Evolutionary conservation across 108 stramenopile genomes (phyloP).

Genomic region (Cyclostephanos invisitatus): DNA sequence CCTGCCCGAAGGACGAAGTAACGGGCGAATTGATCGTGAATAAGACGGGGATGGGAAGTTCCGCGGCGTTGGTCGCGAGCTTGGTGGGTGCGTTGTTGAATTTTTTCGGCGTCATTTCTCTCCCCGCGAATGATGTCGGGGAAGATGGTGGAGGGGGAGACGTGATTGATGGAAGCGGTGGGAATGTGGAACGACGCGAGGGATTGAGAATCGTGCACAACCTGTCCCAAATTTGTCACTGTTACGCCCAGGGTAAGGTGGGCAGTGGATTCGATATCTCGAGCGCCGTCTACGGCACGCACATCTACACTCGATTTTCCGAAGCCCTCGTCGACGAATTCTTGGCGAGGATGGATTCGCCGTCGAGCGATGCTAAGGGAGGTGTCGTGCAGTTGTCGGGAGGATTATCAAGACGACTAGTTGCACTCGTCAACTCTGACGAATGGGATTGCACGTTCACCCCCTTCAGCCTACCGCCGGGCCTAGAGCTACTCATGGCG

Average conservation of each 20-base stretch:
- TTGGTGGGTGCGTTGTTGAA: conserved; percentile 77
- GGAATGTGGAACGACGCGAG: conserved; percentile 10
- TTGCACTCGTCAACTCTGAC: conserved; percentile 30
- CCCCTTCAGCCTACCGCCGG: conserved; percentile 62
- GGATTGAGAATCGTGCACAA: conserved; percentile 72
- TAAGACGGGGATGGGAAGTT: conserved; percentile 94
- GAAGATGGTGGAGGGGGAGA: neutral
- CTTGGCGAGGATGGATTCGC: conserved; percentile 55
- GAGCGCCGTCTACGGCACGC: conserved; percentile 88
- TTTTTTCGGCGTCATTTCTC: conserved; percentile 41
- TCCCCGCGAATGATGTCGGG: neutral
- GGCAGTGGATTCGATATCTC: conserved; percentile 97
- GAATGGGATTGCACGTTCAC: conserved; percentile 64
- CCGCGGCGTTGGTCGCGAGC: conserved; percentile 90
- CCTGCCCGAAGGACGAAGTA: conserved; percentile 61
- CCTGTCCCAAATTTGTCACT: conserved; percentile 92
- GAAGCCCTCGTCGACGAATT: conserved; percentile 58
- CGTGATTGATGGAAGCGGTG: neutral
- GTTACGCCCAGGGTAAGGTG: conserved; percentile 94
- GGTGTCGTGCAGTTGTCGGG: conserved; percentile 19
- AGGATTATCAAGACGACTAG: conserved; percentile 9
- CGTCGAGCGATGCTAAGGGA: conserved; percentile 16
- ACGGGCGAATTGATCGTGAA: conserved; percentile 63
- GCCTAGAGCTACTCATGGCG: conserved; percentile 82
- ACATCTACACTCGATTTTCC: conserved; percentile 87